Evolutionary conservation across 352 stramenopile genomes (phyloP).

Genomic region (Globisporangium carolinianum): DNA sequence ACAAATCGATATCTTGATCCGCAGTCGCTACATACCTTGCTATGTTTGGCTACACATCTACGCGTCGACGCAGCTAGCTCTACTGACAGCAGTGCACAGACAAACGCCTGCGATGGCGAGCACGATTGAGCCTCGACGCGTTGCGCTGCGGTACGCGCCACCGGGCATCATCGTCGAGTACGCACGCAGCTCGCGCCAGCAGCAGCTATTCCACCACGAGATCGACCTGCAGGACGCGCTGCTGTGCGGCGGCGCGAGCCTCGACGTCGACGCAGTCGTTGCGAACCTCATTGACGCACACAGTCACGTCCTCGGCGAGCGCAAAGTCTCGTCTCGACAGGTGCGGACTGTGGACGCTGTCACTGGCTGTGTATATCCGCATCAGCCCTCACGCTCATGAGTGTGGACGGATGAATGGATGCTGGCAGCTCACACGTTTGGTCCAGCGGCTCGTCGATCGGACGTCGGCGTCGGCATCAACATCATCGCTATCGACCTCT

Average conservation of each 20-base stretch:
- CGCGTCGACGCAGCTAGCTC: no score
- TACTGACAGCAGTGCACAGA: no score
- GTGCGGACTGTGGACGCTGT: conserved; percentile 9
- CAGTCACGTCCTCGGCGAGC: conserved; percentile 25
- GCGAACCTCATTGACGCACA: conserved; percentile 31
- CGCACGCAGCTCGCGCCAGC: conserved; percentile 11
- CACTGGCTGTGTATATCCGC: neutral
- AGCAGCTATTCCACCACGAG: conserved; percentile 53
- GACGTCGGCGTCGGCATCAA: neutral
- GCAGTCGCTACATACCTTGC: no score
- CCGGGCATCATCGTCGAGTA: conserved; percentile 64
- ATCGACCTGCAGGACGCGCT: conserved; percentile 35
- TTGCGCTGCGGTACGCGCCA: conserved; percentile 48
- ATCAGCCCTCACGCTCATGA: neutral
- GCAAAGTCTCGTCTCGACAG: conserved; percentile 39
- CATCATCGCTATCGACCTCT: conserved; percentile 1
- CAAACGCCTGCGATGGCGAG: conserved; percentile 2
- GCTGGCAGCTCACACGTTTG: conserved; percentile 38
- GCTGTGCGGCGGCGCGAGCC: neutral
- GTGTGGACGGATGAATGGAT: no score
- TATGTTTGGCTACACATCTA: no score
- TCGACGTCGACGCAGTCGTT: conserved; percentile 28
- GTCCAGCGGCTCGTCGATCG: conserved; percentile 32
- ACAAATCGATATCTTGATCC: no score
- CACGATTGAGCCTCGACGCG: conserved; percentile 35